phyloP scores from a whole-genome alignment of 768 basidiomycete species.

The Calvatia gigantea region DNA sequence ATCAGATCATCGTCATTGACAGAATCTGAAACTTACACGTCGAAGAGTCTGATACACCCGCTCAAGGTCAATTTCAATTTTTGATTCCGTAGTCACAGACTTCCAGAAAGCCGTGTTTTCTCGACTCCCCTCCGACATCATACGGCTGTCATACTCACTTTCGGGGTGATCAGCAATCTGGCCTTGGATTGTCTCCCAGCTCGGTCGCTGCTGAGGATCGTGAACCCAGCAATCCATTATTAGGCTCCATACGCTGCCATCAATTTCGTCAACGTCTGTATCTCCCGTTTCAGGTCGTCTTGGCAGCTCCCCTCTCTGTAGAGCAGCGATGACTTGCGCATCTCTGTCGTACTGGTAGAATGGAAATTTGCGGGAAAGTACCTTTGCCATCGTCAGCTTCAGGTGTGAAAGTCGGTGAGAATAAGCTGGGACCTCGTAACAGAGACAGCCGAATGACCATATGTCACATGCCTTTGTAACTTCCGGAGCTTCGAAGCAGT shows the following conservation, averaged over 20 bases:
- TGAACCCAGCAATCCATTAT: neutral
- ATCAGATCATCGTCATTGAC: too few species aligned
- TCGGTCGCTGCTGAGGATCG: neutral
- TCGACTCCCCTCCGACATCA: neutral
- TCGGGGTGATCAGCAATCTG: neutral
- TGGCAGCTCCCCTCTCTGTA: neutral
- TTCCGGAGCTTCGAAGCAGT: neutral
- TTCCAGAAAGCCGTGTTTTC: neutral
- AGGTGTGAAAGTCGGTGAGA: neutral
- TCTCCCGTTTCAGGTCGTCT: neutral
- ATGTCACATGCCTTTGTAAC: neutral
- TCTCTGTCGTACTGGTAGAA: neutral
- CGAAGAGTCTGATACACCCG: neutral
- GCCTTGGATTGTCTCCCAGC: neutral
- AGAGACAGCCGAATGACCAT: conserved; percentile 8
- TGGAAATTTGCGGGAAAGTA: neutral
- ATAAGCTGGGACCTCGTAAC: conserved; percentile 1
- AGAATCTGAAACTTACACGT: neutral
- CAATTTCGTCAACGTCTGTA: neutral
- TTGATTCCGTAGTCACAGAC: neutral
- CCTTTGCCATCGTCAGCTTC: neutral
- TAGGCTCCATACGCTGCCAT: neutral
- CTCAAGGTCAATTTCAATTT: neutral
- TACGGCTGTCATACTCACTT: neutral
- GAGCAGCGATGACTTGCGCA: neutral